Evolutionary conservation across 768 basidiomycete genomes (phyloP), one percentile per base, ranked within the genome.

Genomic region (Chlorophyllum brunneum): DNA sequence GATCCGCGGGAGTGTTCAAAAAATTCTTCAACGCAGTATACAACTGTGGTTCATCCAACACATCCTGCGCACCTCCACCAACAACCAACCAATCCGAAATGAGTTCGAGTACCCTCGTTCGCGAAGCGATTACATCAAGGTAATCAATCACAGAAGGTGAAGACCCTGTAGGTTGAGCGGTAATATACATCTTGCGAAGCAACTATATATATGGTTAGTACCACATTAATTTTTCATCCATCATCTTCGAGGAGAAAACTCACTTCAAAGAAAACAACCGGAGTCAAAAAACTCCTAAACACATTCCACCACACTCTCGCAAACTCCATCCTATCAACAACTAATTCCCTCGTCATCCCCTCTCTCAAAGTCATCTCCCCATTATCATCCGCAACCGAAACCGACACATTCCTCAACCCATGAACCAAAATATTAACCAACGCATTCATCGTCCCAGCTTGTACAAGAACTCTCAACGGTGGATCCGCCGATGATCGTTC

Each of bases 261-360:
- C 60, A 90, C 91, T 82, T 92, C 89, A 63, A 93, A 92, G 60
- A 93, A 88, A 1, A 86, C 86, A 6, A 86, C 65, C 0, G 91
- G 90, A 0, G 86, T 83, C 7, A 92, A 80, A 58, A 92, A 90
- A 59, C 86, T 89, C 36, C 91, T 76, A 63, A 88, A 93, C 16
- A 81, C 80, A 55, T 78, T 83, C 88, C 90, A 93, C 88, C 90
- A 93, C 2, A 89, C 79, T 38, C 73, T 74, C 2, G 82, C 75
- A 67, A 88, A 92, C 61, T 92, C 90, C 1, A 62, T 70, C 39
- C 82, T 78, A 68, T 92, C 90, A 11, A 92, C 78, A 22, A 82
- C 71, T 37, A 92, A 69, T 42, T 88, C 83, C 29, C 88, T 73
- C 0, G 86, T 86, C 70, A 81, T 86, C 1, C 83, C 82, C 57